Evolutionary conservation across 2,329 filamentous ascomycete genomes (phyloP).

Genomic region (Phaeosphaeriaceae sp.): DNA sequence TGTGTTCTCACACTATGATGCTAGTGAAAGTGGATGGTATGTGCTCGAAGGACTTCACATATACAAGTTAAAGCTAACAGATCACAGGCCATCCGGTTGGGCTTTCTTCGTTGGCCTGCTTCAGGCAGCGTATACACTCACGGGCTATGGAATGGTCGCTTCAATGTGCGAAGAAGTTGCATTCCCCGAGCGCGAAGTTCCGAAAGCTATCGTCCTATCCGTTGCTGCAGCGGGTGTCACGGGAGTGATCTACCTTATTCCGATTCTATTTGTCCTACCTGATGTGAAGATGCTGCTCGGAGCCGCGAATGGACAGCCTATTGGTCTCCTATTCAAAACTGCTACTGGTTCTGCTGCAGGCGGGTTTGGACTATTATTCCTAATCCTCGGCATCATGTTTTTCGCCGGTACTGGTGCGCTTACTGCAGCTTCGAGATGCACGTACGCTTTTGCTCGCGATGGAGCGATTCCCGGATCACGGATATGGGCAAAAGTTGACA

Average conservation of each 20-base stretch:
- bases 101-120: slow-evolving; percentile 75
- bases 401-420: slow-evolving; percentile 78
- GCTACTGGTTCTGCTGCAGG: slow-evolving; percentile 75
- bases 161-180: slow-evolving; percentile 77
- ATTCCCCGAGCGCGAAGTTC: slow-evolving; percentile 71
- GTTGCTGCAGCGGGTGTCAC: slow-evolving; percentile 71
- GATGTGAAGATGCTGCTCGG: slow-evolving; percentile 67
- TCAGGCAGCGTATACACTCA: slow-evolving; percentile 68
- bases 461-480: slow-evolving; percentile 74
- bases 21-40: slow-evolving; percentile 67
- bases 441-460: slow-evolving; percentile 77
- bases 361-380: slow-evolving; percentile 76
- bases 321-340: slow-evolving; percentile 76
- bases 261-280: slow-evolving; percentile 77
- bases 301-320: slow-evolving; percentile 75
- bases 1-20: slow-evolving; percentile 73
- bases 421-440: slow-evolving; percentile 76
- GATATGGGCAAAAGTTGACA: slow-evolving; percentile 71
- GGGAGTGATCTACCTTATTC: slow-evolving; percentile 71
- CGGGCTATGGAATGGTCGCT: slow-evolving; percentile 74
- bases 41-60: slow-evolving; percentile 11
- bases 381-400: slow-evolving; percentile 77
- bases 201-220: slow-evolving; percentile 73
- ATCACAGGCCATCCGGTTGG: slow-evolving; percentile 66
- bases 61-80: not conserved